Evolutionary conservation across 345 rosid species (phyloP).

Genomic region (Ceriops decandra): DNA sequence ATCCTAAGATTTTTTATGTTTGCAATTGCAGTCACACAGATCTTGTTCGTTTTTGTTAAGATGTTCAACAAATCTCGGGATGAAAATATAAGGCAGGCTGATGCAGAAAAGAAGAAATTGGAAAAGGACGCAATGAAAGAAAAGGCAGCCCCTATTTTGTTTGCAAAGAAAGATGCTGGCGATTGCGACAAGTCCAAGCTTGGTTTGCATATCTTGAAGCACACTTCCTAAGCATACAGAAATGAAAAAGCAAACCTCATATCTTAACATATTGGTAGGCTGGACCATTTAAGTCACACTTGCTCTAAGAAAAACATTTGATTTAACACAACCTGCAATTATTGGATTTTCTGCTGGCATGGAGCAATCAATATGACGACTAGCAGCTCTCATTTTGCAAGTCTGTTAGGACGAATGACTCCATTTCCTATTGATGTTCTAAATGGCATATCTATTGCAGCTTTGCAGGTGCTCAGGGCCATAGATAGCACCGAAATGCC

Average conservation of each 20-base stretch:
- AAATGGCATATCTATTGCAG: not conserved
- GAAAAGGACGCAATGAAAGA: slow-evolving; percentile 89
- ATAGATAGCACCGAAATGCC: not conserved
- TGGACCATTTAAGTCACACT: not conserved
- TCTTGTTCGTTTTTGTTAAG: slow-evolving; percentile 70
- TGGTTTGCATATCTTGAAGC: slow-evolving; percentile 34
- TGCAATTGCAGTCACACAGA: slow-evolving; percentile 73
- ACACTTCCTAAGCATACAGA: slow-evolving; percentile 7
- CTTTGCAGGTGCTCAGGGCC: not conserved
- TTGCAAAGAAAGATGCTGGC: slow-evolving; percentile 50
- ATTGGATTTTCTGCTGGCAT: not conserved
- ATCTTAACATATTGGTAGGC: not conserved
- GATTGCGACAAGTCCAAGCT: slow-evolving; percentile 30
- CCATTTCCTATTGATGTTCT: not conserved
- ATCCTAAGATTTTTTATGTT: not conserved
- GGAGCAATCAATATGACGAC: not conserved
- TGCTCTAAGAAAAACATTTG: not conserved
- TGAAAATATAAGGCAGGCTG: slow-evolving; percentile 76
- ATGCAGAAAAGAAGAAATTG: slow-evolving; percentile 84
- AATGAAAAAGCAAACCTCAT: not conserved
- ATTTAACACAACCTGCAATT: not conserved
- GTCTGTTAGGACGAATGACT: not conserved
- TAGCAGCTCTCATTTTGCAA: not conserved
- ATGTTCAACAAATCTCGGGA: slow-evolving; percentile 78
- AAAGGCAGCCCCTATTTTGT: slow-evolving; percentile 35